Evolutionary conservation across 2,329 filamentous ascomycete species (phyloP).

Genomic region (Monosporascus sp.): DNA sequence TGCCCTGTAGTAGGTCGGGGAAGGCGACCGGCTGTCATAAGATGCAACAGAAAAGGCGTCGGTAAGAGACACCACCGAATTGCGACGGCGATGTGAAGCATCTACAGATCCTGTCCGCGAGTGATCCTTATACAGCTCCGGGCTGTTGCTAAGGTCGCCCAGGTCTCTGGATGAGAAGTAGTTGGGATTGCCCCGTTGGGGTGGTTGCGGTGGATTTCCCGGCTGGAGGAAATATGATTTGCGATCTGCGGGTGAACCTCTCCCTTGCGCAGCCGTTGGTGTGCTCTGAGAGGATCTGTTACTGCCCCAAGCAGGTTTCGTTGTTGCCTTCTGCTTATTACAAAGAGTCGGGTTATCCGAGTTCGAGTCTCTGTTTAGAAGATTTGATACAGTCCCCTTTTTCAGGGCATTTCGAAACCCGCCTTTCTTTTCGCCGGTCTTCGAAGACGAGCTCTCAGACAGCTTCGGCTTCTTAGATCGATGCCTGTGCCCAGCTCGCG

Average conservation of each 20-base stretch:
- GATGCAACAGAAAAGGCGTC: constrained; percentile 51
- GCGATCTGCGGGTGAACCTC: constrained; percentile 25
- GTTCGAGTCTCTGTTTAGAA: constrained; percentile 45
- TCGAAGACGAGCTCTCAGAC: constrained; percentile 17
- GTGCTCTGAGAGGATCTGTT: constrained; percentile 17
- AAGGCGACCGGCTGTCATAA: constrained; percentile 36
- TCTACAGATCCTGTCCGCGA: constrained; percentile 47
- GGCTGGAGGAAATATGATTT: constrained; percentile 26
- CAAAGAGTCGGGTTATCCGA: constrained; percentile 20
- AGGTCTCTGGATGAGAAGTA: constrained; percentile 36
- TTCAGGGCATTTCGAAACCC: constrained; percentile 48
- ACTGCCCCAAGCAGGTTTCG: constrained; percentile 20
- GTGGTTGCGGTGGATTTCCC: constrained; percentile 30
- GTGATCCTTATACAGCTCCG: constrained; percentile 31
- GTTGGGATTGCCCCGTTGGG: constrained; percentile 33
- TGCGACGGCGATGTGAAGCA: constrained; percentile 44
- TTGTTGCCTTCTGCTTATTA: constrained; percentile 13
- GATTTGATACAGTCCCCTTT: constrained; percentile 41
- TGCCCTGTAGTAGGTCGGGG: constrained; percentile 28
- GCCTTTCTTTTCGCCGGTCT: constrained; percentile 37
- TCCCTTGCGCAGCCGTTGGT: constrained; percentile 16
- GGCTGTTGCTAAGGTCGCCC: constrained; percentile 17
- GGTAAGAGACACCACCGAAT: constrained; percentile 52
- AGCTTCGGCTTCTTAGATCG: constrained; percentile 26
- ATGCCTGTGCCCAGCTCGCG: constrained; percentile 18